Evolutionary conservation across 176 grass and related monocot species (phyloP).

Genomic region (Carex scoparia): DNA sequence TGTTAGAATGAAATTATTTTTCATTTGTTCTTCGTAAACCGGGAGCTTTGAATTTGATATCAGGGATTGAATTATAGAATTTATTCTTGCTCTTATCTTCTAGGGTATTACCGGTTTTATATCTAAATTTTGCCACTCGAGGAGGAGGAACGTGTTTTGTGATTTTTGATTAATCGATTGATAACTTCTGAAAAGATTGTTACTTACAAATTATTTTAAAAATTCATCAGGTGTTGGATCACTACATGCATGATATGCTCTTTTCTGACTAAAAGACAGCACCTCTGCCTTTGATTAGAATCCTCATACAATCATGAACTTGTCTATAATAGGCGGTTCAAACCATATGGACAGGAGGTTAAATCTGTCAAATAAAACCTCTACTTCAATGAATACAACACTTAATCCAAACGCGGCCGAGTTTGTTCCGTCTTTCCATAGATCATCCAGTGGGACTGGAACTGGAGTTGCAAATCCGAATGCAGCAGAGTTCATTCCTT

Average conservation of each 20-base stretch:
- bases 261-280: slow-evolving; percentile 18
- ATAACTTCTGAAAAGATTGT: not conserved
- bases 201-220: not conserved
- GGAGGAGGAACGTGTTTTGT: not conserved
- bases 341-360: slow-evolving; percentile 47
- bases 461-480: slow-evolving; percentile 22
- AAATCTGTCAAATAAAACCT: slow-evolving; percentile 53
- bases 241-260: slow-evolving; percentile 8
- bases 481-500: slow-evolving; percentile 23
- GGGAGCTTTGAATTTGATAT: not conserved
- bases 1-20: not conserved
- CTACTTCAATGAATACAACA: slow-evolving; percentile 21
- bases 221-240: slow-evolving; percentile 1
- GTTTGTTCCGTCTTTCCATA: slow-evolving; percentile 94
- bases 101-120: not conserved
- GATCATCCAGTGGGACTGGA: slow-evolving; percentile 41
- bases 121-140: not conserved
- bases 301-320: slow-evolving; percentile 34
- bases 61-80: not conserved
- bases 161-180: not conserved
- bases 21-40: not conserved
- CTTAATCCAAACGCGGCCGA: slow-evolving; percentile 96
- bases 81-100: not conserved
- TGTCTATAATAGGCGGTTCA: slow-evolving; percentile 27
- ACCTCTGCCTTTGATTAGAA: not conserved